Percentiles rank a stretch among this genome's conserved stretches.
These are phyloP conservation scores for Phytophthora pistaciae DNA, from an alignment of 352 stramenopile genomes.

Conservation along the genomic window DNA sequence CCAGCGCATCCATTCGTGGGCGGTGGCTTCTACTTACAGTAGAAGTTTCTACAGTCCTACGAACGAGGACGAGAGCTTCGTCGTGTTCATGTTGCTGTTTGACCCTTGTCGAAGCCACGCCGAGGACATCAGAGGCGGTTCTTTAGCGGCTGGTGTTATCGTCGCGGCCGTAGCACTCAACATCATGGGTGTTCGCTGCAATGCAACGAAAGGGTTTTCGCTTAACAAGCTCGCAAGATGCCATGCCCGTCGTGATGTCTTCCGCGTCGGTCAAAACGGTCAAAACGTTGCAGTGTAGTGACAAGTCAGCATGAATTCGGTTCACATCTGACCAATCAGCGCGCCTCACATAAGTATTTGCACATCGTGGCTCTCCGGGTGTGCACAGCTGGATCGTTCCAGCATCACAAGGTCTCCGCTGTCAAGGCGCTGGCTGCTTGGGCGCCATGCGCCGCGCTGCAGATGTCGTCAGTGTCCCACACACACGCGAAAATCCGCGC, in stretches of 20 bases:
- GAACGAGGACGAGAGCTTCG: background rate
- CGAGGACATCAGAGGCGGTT: too few species aligned
- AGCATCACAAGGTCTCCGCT: conserved; percentile 8
- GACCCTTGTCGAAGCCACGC: too few species aligned
- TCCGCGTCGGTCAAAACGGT: background rate
- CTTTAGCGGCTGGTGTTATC: background rate
- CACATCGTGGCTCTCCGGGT: conserved; percentile 6
- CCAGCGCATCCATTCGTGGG: background rate
- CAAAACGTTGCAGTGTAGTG: conserved; percentile 26
- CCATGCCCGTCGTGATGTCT: background rate
- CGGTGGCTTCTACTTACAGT: background rate
- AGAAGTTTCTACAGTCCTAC: background rate
- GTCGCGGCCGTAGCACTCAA: background rate
- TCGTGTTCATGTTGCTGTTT: too few species aligned
- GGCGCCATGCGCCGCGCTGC: background rate
- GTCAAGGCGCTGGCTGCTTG: conserved; percentile 3
- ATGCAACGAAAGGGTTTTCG: background rate
- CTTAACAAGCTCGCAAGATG: background rate
- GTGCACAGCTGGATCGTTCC: conserved; percentile 3
- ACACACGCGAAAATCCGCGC: conserved; percentile 27
- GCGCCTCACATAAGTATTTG: too few species aligned
- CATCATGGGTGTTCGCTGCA: background rate
- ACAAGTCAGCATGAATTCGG: conserved; percentile 22
- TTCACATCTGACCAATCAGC: conserved; percentile 14
- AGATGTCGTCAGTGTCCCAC: conserved; percentile 19